Evolutionary conservation across 2,329 filamentous ascomycete genomes (phyloP).

Genomic region (Scopulariopsis brevicaulis): DNA sequence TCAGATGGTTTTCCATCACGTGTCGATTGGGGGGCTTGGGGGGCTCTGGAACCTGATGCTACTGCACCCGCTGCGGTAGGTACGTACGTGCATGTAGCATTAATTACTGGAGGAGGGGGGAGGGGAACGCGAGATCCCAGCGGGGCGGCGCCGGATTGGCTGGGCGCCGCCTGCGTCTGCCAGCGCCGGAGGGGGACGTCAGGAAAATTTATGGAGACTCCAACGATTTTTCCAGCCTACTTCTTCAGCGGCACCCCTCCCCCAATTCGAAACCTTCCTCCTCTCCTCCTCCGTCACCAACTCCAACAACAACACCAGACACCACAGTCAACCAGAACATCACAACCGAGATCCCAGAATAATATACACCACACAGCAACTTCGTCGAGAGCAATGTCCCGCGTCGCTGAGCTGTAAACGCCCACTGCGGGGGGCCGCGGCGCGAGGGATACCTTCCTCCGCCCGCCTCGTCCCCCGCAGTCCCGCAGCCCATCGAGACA

Average conservation of each 20-base stretch:
- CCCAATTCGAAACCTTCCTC: background rate
- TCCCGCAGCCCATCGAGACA: conserved; percentile 77
- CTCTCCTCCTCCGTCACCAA: conserved; percentile 8
- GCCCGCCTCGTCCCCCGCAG: conserved; percentile 41
- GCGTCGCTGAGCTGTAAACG: conserved; percentile 85
- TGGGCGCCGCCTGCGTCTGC: background rate
- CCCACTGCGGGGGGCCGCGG: conserved; percentile 55
- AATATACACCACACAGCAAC: conserved; percentile 26
- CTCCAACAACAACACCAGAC: conserved; percentile 31
- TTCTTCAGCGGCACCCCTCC: conserved; percentile 5
- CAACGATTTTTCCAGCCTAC: conserved; percentile 3
- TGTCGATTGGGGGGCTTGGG: too few species aligned
- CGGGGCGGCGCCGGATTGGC: background rate
- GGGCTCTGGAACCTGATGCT: too few species aligned
- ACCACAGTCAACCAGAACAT: conserved; percentile 44
- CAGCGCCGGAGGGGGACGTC: background rate
- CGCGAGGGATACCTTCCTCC: background rate
- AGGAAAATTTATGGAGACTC: background rate
- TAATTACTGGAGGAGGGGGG: background rate
- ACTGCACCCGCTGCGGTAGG: background rate
- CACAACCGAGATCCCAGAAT: conserved; percentile 19
- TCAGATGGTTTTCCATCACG: too few species aligned
- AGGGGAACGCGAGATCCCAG: background rate
- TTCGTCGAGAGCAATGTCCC: conserved; percentile 66
- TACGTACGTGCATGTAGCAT: background rate